Evolutionary conservation across 306 rosid genomes (phyloP), one percentile per base, ranked within the genome.

Genomic region (Cicer judaicum): DNA sequence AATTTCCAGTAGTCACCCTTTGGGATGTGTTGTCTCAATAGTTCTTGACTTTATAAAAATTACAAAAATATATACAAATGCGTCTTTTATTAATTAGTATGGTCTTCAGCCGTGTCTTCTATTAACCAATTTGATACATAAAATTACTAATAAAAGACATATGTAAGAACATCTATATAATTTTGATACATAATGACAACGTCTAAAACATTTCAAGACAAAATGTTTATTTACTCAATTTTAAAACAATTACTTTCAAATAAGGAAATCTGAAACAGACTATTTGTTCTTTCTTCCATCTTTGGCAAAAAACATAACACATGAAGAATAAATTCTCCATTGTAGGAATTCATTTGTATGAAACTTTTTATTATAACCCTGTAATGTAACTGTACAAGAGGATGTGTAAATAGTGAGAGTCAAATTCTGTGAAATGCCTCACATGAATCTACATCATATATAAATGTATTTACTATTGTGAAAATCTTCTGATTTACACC

Each of bases 321-420:
- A 40, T 43, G 47, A 68, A 76, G 64, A 63, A 70, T 34, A 40
- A 46, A 41, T 2, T 8, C 57, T 34, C 21, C 21, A 56, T 59
- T 63, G 19, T 55, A 73, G 14, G 44, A 79, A 74, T 61, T 66
- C 44, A 77, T 80, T 78, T 50, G 74, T 56, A 42, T 67, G 68
- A 65, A 73, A 66, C 72, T 60, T 57, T 78, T 79, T 73, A 61
- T 70, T 73, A 65, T 4, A 29, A 29, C 34, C 42, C 57, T 66
- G 62, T 69, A 64, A 50, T 66, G 62, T 69, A 68, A 61, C 84
- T 78, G 86, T 78, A 82, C 87, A 85, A 74, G 64, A 68, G 55
- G 60, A 60, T 59, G 60, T 73, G 78, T 64, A 50, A 48, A 63
- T 29, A 21, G 48, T 71, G 44, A 15, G 67, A 76, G 14, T 79